A percentile compares a stretch with the other conserved stretches of the same genome.
Conservation (phyloP, 257 asterid genomes). For the Cinchona pubescens region DNA sequence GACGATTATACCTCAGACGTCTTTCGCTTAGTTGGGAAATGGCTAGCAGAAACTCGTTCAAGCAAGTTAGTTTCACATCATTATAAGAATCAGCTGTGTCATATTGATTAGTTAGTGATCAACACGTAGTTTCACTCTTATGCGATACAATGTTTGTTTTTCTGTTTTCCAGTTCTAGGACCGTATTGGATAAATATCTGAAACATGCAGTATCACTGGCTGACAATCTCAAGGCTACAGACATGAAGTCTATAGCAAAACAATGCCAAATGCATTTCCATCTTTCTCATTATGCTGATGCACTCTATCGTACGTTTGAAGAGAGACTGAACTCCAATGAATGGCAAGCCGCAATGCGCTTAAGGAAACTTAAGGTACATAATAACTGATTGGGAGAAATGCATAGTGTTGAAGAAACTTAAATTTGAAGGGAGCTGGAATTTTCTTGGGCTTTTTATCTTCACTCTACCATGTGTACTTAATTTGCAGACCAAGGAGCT, state of each 20-base stretch:
- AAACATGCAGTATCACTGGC: constrained; percentile 85
- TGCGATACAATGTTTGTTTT: background rate
- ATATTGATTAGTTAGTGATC: background rate
- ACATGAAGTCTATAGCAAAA: constrained; percentile 55
- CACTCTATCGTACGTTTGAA: constrained; percentile 87
- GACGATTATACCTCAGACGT: constrained; percentile 72
- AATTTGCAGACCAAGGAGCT: constrained; percentile 74
- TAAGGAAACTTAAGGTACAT: constrained; percentile 79
- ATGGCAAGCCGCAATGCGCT: constrained; percentile 89
- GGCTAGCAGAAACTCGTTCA: constrained; percentile 95
- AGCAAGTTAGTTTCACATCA: constrained; percentile 71
- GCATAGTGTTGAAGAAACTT: background rate
- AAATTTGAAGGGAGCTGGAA: background rate
- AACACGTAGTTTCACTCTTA: background rate
- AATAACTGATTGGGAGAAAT: background rate
- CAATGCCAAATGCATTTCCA: constrained; percentile 94
- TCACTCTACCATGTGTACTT: background rate
- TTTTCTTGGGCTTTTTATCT: background rate
- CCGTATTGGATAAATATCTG: constrained; percentile 87
- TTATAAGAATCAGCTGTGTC: background rate
- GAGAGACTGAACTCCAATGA: constrained; percentile 90
- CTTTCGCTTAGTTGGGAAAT: constrained; percentile 86
- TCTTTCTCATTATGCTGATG: constrained; percentile 97
- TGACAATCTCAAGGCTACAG: constrained; percentile 51
- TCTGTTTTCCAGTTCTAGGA: constrained; percentile 82